Evolutionary conservation across 257 asterid genomes (phyloP), one percentile per base, ranked within the genome.

Genomic region (Salvia rosmarinus): DNA sequence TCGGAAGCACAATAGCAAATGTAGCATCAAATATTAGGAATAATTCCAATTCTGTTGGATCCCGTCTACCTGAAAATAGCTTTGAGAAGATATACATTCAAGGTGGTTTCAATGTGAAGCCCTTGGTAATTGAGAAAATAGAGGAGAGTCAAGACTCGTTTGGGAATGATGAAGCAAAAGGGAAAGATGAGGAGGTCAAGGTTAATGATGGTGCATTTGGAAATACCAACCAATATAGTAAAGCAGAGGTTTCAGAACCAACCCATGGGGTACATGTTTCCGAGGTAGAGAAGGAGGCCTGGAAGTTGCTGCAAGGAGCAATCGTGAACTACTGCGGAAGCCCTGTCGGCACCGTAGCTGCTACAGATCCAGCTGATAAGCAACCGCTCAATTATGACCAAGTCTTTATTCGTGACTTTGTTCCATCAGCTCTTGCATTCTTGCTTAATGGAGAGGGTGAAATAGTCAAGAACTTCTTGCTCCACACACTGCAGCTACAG

Each of bases 401-500:
- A 76, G 92, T 90, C 66, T 90, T 90, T 77, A 78, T 90, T 70
- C 95, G 95, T 8, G 95, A 87, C 84, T 90, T 90, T 76, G 87
- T 90, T 55, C 96, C 96, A 9, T 85, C 95, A 5, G 96, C 95
- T 74, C 89, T 90, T 74, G 91, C 96, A 0, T 90, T 90, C 80
- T 81, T 90, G 83, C 92, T 90, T 46, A 90, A 90, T 72, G 95
- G 92, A 63, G 92, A 90, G 77, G 89, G 76, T 4, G 92, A 85
- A 56, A 87, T 90, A 12, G 95, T 90, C 14, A 85, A 85, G 84
- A 90, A 90, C 60, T 90, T 90, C 73, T 79, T 90, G 84, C 86
- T 88, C 71, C 96, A 85, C 67, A 90, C 92, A n/a, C 84, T 90
- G 46, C 95, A 87, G 80, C 76, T 90, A 75, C 96, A 90, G 92